Percentiles rank a stretch among this genome's conserved stretches.
Conservation (phyloP, 225 moss, liverwort and hornwort genomes). For the Polytrichum formosum region DNA sequence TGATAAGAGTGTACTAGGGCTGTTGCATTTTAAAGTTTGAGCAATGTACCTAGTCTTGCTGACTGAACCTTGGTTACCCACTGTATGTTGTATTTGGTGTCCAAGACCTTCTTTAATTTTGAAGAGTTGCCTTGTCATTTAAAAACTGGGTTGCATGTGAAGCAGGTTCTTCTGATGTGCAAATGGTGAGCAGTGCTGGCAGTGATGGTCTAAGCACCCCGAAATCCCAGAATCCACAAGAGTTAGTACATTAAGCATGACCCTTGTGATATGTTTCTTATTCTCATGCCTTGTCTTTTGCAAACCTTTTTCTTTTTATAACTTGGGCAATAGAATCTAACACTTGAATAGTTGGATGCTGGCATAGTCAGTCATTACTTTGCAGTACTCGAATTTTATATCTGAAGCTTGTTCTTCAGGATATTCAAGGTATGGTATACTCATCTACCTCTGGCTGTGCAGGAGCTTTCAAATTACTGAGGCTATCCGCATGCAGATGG, state of each 20-base stretch:
- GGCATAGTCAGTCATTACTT: neutral
- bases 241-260: conserved; percentile 36
- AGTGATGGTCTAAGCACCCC: conserved; percentile 51
- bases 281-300: neutral
- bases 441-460: conserved; percentile 17
- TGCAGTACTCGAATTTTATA: too few species aligned
- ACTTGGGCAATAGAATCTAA: neutral
- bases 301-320: neutral
- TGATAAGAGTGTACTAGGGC: neutral
- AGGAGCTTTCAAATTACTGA: conserved; percentile 85
- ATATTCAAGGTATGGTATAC: neutral
- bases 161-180: conserved; percentile 36
- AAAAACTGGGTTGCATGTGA: conserved; percentile 4
- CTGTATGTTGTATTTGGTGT: neutral
- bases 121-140: neutral
- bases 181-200: conserved; percentile 46
- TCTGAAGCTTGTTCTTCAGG: neutral
- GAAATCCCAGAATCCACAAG: conserved; percentile 55
- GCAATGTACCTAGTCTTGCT: neutral
- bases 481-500: conserved; percentile 95
- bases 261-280: neutral
- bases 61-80: too few species aligned
- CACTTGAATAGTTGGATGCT: neutral
- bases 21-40: neutral
- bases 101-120: neutral